Conservation (phyloP, 164 flowering plant species). For the Santalum album region DNA sequence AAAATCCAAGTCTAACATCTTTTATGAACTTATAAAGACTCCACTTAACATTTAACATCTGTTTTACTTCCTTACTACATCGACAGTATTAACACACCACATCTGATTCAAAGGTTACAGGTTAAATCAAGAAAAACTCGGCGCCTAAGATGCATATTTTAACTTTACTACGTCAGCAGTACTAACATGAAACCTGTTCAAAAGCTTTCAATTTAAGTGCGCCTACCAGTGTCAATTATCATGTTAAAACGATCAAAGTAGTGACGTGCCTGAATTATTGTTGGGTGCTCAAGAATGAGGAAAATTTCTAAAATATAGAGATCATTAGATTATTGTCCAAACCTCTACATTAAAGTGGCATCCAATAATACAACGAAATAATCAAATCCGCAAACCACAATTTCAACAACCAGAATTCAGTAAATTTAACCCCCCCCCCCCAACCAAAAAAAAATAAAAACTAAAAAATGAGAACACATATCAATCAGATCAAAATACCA, state of each 20-base stretch:
- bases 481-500: slow-evolving; percentile 12
- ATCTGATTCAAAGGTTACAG: background rate
- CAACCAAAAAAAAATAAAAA: background rate
- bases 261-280: background rate
- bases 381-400: background rate
- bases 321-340: background rate
- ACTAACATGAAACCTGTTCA: too few relatives aligned
- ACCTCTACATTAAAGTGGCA: background rate
- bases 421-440: slow-evolving; percentile 10
- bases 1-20: too few relatives aligned
- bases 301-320: background rate
- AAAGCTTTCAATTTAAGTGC: too few relatives aligned
- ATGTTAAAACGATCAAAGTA: background rate
- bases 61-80: background rate
- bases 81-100: background rate
- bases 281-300: too few relatives aligned
- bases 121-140: too few relatives aligned
- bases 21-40: too few relatives aligned
- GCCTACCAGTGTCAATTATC: background rate
- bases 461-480: background rate
- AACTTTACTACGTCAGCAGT: too few relatives aligned
- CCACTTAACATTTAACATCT: background rate
- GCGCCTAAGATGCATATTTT: too few relatives aligned
- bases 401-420: background rate
- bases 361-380: background rate